Base-by-base conservation (phyloP, 148 eudicot genomes). In the Silene conica region DNA sequence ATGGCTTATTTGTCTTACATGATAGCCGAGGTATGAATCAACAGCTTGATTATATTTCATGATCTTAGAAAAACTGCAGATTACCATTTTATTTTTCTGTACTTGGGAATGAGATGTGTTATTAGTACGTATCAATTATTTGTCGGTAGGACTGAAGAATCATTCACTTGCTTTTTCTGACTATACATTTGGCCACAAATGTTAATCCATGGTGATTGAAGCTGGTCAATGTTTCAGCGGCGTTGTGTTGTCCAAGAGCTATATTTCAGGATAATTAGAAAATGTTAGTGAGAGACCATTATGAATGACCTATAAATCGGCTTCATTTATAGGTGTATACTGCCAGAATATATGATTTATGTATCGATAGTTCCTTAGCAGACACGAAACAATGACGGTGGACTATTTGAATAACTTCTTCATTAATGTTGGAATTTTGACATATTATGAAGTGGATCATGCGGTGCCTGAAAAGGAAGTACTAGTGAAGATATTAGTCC, bases 1-100 rank as follows among this genome's bases (percentile, higher is more conserved):
- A 81, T 94, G 91, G 98, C 98, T 69, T 94, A 94, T 83, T 78
- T 91, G 58, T 94, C 98, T 3, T 94, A 94, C 89, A 86, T 94
- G 96, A 73, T 90, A 68, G 90, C 98, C 64, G 98, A 93, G 91
- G 98, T 89, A 89, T 71, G 45, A 73, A 19, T 69, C 50, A 43
- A 48, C 52, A 22, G 23, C 60, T 65, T 57, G 64, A 50, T 56
- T 52, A 74, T 15, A 66, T 34, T 18, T 38, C 26, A 45, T 52
- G 5, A 19, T 8, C 45, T 7, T 18, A 12, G 14, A 9, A 22
- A 25, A 76, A 56, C 12, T 0, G 55, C 55, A 50, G 16, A 13
- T 4, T 48, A 19, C 14, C 19, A 28, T 31, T 21, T 21, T 38
- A 8, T 43, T 14, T 70, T 22, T 22, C 52, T 9, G 9, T 21